Percentiles rank a stretch among this genome's conserved stretches.
phyloP scores from a whole-genome alignment of 208 protist species.

The Wallacemonas sp. region DNA sequence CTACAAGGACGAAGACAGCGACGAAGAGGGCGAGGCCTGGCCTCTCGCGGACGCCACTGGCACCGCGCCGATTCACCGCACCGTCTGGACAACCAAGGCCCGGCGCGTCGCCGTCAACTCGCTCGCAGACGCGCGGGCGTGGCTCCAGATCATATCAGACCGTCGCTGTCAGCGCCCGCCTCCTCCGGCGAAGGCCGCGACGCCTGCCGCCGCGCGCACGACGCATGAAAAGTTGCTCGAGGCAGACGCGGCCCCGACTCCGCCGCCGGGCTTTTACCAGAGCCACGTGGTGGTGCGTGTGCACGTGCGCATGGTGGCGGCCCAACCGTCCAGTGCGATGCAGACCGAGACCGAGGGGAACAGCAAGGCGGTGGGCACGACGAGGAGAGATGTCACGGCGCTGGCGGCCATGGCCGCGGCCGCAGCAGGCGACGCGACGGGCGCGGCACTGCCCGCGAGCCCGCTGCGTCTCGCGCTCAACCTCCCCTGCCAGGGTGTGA shows the following conservation, averaged over 20 bases:
- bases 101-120: background rate
- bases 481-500: background rate
- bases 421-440: no score
- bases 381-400: no score
- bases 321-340: conserved; percentile 3
- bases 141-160: conserved; percentile 5
- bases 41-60: no score
- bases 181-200: background rate
- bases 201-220: background rate
- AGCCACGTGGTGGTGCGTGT: conserved; percentile 38
- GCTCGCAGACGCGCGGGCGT: background rate
- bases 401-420: no score
- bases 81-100: background rate
- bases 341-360: conserved; percentile 8
- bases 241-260: background rate
- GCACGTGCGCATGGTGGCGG: conserved; percentile 25
- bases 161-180: background rate
- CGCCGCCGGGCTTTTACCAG: background rate
- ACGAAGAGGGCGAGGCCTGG: background rate
- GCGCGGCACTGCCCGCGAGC: background rate
- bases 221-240: no score
- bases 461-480: background rate
- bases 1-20: background rate
- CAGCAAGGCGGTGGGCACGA: background rate
- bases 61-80: background rate